A percentile compares a stretch with the other conserved stretches of the same genome.
Evolutionary conservation across 805 yeast genomes (phyloP).

Genomic region (Blastobotrys mokoenaii): DNA sequence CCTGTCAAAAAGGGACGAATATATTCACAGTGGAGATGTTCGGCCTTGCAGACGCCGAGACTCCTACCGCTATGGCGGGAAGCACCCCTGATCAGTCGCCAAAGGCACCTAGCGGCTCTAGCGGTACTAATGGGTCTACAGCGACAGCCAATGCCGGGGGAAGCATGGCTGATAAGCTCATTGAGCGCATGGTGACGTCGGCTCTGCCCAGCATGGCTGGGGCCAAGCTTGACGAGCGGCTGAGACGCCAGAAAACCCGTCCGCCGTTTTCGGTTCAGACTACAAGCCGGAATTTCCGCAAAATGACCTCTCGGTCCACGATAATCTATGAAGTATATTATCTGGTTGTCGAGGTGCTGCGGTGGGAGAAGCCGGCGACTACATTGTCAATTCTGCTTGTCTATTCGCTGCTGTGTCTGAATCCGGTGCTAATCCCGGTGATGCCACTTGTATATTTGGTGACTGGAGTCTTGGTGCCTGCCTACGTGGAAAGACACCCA

Average conservation of each 20-base stretch:
- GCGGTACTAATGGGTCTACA: too few relatives aligned
- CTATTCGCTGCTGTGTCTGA: slow-evolving; percentile 45
- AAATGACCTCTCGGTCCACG: slow-evolving; percentile 17
- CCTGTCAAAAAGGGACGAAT: too few relatives aligned
- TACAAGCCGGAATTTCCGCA: slow-evolving; percentile 42
- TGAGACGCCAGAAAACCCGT: slow-evolving; percentile 46
- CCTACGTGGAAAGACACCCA: slow-evolving; percentile 52
- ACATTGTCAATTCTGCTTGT: slow-evolving; percentile 51
- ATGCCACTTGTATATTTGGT: slow-evolving; percentile 42
- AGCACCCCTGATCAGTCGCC: too few relatives aligned
- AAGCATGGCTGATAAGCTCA: slow-evolving; percentile 48
- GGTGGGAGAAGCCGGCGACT: slow-evolving; percentile 56
- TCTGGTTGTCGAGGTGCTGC: slow-evolving; percentile 42
- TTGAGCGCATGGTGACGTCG: slow-evolving; percentile 64
- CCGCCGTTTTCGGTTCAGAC: slow-evolving; percentile 63
- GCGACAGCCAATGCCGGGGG: not conserved
- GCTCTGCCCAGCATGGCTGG: slow-evolving; percentile 58
- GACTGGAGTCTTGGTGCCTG: slow-evolving; percentile 56
- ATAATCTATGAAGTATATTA: slow-evolving; percentile 48
- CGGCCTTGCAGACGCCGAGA: too few relatives aligned
- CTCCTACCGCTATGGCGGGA: too few relatives aligned
- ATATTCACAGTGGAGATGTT: too few relatives aligned
- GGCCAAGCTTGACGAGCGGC: slow-evolving; percentile 22
- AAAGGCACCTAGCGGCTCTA: too few relatives aligned
- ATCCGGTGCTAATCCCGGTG: slow-evolving; percentile 46